Evolutionary conservation across 495 filamentous ascomycete species (phyloP).

Genomic region (Penicillium paradoxum): DNA sequence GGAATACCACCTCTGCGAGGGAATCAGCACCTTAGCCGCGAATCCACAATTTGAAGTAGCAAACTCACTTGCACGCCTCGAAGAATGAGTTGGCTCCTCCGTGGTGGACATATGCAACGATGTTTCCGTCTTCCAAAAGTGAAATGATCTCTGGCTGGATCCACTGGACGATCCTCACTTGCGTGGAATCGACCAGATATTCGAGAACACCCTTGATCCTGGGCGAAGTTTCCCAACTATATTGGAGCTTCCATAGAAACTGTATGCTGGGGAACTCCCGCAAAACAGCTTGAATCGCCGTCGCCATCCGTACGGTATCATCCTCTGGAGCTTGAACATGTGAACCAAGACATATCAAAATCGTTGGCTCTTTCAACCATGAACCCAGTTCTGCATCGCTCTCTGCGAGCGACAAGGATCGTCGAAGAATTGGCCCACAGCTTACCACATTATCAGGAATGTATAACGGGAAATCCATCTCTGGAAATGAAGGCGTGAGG

Average conservation of each 20-base stretch:
- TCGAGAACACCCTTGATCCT: constrained; percentile 13
- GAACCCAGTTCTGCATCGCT: constrained; percentile 36
- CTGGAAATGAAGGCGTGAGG: constrained; percentile 33
- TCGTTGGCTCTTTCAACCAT: constrained; percentile 45
- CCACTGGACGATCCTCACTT: constrained; percentile 35
- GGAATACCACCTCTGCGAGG: constrained; percentile 40
- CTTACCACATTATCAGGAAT: constrained; percentile 41
- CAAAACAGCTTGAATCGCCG: constrained; percentile 29
- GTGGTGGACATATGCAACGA: constrained; percentile 49
- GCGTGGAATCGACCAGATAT: constrained; percentile 15
- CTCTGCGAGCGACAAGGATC: constrained; percentile 28
- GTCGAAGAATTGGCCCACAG: constrained; percentile 44
- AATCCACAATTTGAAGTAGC: too few species aligned
- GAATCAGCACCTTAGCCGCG: not conserved
- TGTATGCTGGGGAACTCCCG: constrained; percentile 29
- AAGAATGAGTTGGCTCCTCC: constrained; percentile 51
- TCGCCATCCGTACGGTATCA: constrained; percentile 35
- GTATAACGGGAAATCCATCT: constrained; percentile 41
- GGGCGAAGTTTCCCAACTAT: constrained; percentile 18
- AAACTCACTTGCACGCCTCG: constrained; percentile 47
- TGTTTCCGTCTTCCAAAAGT: constrained; percentile 40
- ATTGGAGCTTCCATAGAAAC: constrained; percentile 47
- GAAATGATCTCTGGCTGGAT: constrained; percentile 44
- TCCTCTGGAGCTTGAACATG: constrained; percentile 32
- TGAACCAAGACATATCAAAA: constrained; percentile 49